These are phyloP conservation scores for Apiotrichum veenhuisii DNA, from an alignment of 1,284 basidiomycete genomes.

Conservation along the genomic window DNA sequence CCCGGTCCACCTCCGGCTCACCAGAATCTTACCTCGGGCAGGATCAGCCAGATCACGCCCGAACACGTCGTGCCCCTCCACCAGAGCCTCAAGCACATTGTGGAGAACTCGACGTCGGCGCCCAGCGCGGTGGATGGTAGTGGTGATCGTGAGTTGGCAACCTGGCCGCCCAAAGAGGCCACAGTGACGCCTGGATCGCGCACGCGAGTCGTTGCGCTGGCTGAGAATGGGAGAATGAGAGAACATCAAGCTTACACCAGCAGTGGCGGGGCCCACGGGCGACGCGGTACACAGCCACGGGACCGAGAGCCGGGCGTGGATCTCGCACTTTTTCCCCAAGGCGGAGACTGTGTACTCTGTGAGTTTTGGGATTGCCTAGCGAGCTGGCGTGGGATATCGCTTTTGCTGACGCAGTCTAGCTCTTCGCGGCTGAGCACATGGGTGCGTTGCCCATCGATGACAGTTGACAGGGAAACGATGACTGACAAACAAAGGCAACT, in stretches of 20 bases:
- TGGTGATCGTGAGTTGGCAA: too few species aligned
- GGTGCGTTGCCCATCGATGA: too few species aligned
- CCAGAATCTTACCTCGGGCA: too few species aligned
- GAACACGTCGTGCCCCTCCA: slow-evolving; percentile 30
- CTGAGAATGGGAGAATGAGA: too few species aligned
- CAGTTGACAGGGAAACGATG: neutral
- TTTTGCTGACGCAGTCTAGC: slow-evolving; percentile 24
- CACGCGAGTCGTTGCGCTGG: too few species aligned
- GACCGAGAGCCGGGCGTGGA: slow-evolving; percentile 29
- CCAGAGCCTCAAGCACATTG: slow-evolving; percentile 32
- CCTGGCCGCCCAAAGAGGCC: too few species aligned
- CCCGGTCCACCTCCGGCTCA: too few species aligned
- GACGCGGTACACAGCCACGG: slow-evolving; percentile 37
- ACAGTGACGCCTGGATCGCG: too few species aligned
- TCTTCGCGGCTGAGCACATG: slow-evolving; percentile 46
- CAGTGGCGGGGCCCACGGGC: slow-evolving; percentile 13
- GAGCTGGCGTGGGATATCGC: neutral
- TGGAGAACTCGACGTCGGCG: slow-evolving; percentile 19
- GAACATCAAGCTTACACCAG: neutral
- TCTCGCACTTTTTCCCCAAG: slow-evolving; percentile 39
- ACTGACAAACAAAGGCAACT: slow-evolving; percentile 56
- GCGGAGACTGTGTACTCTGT: slow-evolving; percentile 40
- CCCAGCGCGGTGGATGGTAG: too few species aligned
- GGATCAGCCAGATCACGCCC: neutral
- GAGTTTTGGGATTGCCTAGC: slow-evolving; percentile 1